A percentile compares a stretch with the other conserved stretches of the same genome.
Conservation (phyloP, 257 asterid species). For the Jaltomata sinuosa region DNA sequence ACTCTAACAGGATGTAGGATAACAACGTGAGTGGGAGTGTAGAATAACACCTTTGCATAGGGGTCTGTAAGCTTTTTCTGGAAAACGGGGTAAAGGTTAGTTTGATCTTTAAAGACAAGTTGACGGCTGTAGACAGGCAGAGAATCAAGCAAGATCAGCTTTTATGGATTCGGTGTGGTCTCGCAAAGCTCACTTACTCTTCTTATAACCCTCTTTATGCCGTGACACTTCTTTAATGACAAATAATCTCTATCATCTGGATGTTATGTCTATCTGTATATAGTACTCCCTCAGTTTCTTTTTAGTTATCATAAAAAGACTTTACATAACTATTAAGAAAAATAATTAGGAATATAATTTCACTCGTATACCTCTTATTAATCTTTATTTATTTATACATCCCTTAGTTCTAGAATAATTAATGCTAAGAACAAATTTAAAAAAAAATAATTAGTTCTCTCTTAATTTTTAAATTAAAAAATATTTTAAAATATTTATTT, state of each 20-base stretch:
- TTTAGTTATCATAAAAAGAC: too few relatives aligned
- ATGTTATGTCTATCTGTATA: background rate
- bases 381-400: too few relatives aligned
- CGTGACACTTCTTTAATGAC: background rate
- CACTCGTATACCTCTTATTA: too few relatives aligned
- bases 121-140: constrained; percentile 30
- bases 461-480: too few relatives aligned
- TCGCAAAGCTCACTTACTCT: constrained; percentile 7
- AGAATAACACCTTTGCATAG: background rate
- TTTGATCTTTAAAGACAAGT: constrained; percentile 20
- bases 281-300: too few relatives aligned
- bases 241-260: background rate
- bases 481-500: too few relatives aligned
- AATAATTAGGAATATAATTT: too few relatives aligned
- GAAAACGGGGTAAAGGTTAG: constrained; percentile 18
- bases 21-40: background rate
- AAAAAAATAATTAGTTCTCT: too few relatives aligned
- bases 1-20: background rate
- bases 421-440: too few relatives aligned
- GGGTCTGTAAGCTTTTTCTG: constrained; percentile 1
- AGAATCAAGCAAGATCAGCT: constrained; percentile 39
- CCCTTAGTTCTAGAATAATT: too few relatives aligned
- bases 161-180: constrained; percentile 44
- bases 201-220: constrained; percentile 20
- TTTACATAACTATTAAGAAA: too few relatives aligned